Evolutionary conservation across 2,329 filamentous ascomycete species (phyloP), one percentile per base, ranked within the genome.

Genomic region (Aspergillus brasiliensis): DNA sequence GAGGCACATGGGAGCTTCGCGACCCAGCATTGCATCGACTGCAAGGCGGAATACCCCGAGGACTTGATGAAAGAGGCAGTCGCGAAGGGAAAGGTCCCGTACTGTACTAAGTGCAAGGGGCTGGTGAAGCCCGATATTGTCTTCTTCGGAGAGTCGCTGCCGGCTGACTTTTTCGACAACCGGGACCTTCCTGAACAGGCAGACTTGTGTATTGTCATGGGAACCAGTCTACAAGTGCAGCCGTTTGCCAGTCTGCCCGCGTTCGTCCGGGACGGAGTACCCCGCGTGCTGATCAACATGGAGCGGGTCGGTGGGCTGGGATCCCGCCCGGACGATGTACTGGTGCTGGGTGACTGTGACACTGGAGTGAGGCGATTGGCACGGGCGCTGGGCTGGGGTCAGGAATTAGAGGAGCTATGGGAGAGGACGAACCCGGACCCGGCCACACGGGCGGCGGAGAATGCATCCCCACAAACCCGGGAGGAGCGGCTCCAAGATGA

Each of bases 1-100:
- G 94, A 98, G 77, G 95, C 95, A 0, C 95, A 99, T 75, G 95
- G 95, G 48, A 97, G 92, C 74, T 99, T 98, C 73, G 94, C 94
- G 21, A 86, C 85, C 0, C 94, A 98, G 77, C 85, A 89, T 65
- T 99, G 95, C 75, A 93, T 98, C 69, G 92, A 97, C 23, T 99
- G 95, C 81, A 87, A 88, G 71, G 79, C 77, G 0, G 75, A 83
- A 1, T 98, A 88, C 71, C 89, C 91, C 0, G 88, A 89, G 37
- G 86, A 89, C 3, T 75, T 85, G 65, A 97, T 98, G 90, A 84
- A 83, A 68, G 78, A 85, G 63, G 85, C 88, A 60, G 86, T 98
- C 21, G 77, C 82, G 3, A 81, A 80, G 37, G 89, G 86, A 23
- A 81, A 86, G 25, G 89, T 96, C 0, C 91, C 94, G 0, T 81